These are phyloP conservation scores for Silybum marianum DNA, from an alignment of 129 eudicot genomes.

Conservation along the genomic window DNA sequence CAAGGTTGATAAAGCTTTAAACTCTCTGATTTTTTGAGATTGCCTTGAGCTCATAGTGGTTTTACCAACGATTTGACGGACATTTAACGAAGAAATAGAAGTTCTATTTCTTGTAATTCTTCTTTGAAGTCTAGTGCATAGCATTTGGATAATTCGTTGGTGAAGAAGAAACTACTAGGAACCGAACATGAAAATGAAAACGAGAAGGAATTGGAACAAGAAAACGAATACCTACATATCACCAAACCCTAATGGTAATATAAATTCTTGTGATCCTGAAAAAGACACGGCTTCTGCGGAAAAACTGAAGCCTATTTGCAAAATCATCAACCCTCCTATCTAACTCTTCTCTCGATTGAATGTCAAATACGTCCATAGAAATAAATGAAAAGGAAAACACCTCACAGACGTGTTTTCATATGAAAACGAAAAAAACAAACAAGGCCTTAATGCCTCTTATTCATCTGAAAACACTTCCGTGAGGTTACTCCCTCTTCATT, in stretches of 20 bases:
- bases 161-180: conserved; percentile 16
- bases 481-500: not conserved
- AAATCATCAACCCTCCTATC: not conserved
- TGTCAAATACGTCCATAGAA: conserved; percentile 16
- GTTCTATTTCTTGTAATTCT: conserved; percentile 51
- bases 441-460: too few species aligned
- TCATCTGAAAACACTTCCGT: not conserved
- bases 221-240: not conserved
- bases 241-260: conserved; percentile 27
- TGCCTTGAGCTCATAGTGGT: conserved; percentile 33
- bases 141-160: conserved; percentile 33
- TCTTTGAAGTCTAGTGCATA: conserved; percentile 55
- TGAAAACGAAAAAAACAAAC: not conserved
- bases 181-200: too few species aligned
- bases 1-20: conserved; percentile 52
- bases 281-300: not conserved
- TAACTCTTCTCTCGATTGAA: not conserved
- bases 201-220: conserved; percentile 14
- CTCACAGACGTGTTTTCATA: too few species aligned
- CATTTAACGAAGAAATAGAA: conserved; percentile 61
- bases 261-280: conserved; percentile 23
- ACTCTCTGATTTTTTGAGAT: conserved; percentile 35
- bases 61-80: conserved; percentile 36
- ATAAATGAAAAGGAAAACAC: not conserved
- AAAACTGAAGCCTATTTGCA: not conserved